Evolutionary conservation across 2,329 filamentous ascomycete genomes (phyloP), one percentile per base, ranked within the genome.

Genomic region (Arthrobotrys entomopaga): DNA sequence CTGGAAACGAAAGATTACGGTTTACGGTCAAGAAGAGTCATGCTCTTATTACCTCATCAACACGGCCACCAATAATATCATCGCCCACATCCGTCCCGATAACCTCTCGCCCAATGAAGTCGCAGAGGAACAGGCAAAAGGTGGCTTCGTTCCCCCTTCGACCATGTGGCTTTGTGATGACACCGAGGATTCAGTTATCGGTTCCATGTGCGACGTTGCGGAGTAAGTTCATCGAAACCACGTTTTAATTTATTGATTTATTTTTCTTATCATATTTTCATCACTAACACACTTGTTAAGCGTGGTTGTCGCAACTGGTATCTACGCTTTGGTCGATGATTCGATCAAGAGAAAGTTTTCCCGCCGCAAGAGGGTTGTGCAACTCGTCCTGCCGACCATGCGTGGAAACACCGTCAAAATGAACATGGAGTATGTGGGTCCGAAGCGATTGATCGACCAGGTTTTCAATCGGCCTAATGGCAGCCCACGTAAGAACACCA

Each of bases 141-240:
- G 93, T 58, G 92, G 91, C 66, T 98, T 94, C 93, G 86, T 98
- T 22, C 91, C 92, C 65, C 93, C 92, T 3, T 96, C 91, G 80
- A 91, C 91, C 78, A 89, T 98, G 88, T 93, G 92, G 88, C 92
- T 98, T 80, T 91, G 87, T 78, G 92, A 97, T 81, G 83, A 87
- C 72, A 85, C 84, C 15, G 73, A 78, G 40, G 77, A 79, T 56
- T 76, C 77, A 24, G 85, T 95, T 72, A 85, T 95, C 77, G 84
- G 86, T 34, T 88, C 87, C 77, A 84, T 87, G 80, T 90, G 90
- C 57, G 93, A 97, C 80, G 88, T 96, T 79, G 91, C 92, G 76
- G 93, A 97, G 92, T 96, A 88, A 86, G 88, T 87, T 24, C 58
- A 13, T 43, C 38, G 15, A 16, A 43, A 24, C n/a, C 6, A 43